A percentile compares a stretch with the other conserved stretches of the same genome.
Conservation (phyloP, 164 flowering plant genomes). For the Vitis riparia region DNA sequence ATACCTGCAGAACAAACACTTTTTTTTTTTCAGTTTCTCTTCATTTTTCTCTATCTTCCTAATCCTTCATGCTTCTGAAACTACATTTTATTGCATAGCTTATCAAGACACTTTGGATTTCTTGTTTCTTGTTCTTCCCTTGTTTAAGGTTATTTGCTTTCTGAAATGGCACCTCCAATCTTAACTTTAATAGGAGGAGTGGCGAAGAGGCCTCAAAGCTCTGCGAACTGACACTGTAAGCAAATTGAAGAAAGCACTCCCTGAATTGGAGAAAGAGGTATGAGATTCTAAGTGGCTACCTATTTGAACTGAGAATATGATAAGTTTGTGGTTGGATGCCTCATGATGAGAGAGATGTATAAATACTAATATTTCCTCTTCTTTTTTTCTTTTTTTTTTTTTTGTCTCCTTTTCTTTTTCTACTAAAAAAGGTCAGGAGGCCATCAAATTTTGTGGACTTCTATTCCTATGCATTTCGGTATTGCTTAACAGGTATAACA, state of each 20-base stretch:
- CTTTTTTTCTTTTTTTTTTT: no score
- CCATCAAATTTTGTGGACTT: constrained; percentile 70
- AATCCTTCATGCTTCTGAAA: no score
- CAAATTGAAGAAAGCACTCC: constrained; percentile 75
- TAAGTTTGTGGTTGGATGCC: background rate
- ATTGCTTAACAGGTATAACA: constrained; percentile 79
- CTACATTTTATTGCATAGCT: no score
- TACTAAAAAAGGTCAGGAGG: constrained; percentile 54
- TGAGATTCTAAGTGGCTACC: background rate
- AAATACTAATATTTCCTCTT: constrained; percentile 13
- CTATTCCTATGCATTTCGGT: constrained; percentile 73
- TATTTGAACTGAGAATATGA: background rate
- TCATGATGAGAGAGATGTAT: background rate
- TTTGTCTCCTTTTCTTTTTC: no score
- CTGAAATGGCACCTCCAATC: background rate
- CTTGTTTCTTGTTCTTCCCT: background rate
- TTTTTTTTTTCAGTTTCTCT: no score
- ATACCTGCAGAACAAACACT: no score
- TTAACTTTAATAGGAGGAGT: constrained; percentile 60
- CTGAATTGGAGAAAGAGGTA: constrained; percentile 87
- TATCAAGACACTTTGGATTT: background rate
- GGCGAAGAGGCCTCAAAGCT: constrained; percentile 82
- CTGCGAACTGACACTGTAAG: constrained; percentile 62
- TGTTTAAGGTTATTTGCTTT: background rate
- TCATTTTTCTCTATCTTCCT: no score